These are phyloP conservation scores for Rhizomucor miehei DNA, from an alignment of 371 early-diverging fungal genomes.

Conservation along the genomic window DNA sequence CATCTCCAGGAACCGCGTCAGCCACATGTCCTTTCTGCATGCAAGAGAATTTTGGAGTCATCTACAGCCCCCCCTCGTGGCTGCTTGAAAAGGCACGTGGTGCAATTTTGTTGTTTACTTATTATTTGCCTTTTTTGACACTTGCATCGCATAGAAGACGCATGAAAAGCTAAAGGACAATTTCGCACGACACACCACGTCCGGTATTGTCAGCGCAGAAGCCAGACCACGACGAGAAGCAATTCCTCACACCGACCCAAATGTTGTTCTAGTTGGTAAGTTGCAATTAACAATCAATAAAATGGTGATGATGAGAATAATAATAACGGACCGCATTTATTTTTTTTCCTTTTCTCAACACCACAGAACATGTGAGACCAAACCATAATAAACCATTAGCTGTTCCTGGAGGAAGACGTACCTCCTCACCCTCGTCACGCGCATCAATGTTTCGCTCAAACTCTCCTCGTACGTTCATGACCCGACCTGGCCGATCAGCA, in stretches of 20 bases:
- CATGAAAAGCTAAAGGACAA: too few relatives aligned
- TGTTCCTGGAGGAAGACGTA: too few relatives aligned
- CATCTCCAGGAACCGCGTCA: slow-evolving; percentile 14
- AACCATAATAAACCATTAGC: too few relatives aligned
- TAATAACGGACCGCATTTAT: too few relatives aligned
- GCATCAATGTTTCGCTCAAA: too few relatives aligned
- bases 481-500: slow-evolving; percentile 40
- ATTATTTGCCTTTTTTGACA: too few relatives aligned
- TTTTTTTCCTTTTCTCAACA: slow-evolving; percentile 1
- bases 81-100: slow-evolving; percentile 9
- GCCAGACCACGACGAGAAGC: slow-evolving; percentile 51
- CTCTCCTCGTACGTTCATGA: too few relatives aligned
- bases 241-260: slow-evolving; percentile 56
- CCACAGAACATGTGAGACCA: slow-evolving; percentile 82
- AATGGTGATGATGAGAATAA: background rate
- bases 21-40: slow-evolving; percentile 90
- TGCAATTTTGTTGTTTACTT: background rate
- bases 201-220: slow-evolving; percentile 25
- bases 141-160: too few relatives aligned
- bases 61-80: slow-evolving; percentile 62
- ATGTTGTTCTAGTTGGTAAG: slow-evolving; percentile 75
- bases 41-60: slow-evolving; percentile 79
- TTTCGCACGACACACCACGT: slow-evolving; percentile 31
- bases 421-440: too few relatives aligned
- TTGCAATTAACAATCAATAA: background rate